Evolutionary conservation across 2,329 filamentous ascomycete genomes (phyloP).

Genomic region (Aspergillus novoparasiticus): DNA sequence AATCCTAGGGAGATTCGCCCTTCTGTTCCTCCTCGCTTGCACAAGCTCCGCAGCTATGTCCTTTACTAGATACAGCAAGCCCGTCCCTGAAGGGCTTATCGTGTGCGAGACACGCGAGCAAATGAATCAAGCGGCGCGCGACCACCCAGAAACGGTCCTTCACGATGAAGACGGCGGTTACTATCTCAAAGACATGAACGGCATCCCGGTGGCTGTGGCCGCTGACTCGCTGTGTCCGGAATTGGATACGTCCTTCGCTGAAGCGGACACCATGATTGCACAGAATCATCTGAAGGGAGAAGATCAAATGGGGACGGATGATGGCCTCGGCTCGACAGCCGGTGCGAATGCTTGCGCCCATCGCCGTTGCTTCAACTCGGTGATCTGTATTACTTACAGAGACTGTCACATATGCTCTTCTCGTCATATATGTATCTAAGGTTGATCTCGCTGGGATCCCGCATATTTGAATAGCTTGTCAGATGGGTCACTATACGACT

Average conservation of each 20-base stretch:
- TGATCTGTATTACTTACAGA: no score
- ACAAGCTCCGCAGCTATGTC: not conserved
- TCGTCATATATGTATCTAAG: no score
- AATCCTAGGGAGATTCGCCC: not conserved
- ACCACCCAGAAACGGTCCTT: constrained; percentile 2
- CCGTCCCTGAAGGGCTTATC: constrained; percentile 7
- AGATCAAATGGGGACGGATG: not conserved
- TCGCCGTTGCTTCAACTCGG: not conserved
- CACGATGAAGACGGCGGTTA: constrained; percentile 9
- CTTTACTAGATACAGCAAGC: constrained; percentile 22
- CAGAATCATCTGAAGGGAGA: not conserved
- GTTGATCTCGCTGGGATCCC: no score
- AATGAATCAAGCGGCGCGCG: not conserved
- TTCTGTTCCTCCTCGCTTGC: not conserved
- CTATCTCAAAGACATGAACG: constrained; percentile 7
- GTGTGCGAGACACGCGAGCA: constrained; percentile 9
- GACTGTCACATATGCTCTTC: no score
- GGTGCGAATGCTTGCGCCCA: not conserved
- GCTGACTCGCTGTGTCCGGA: not conserved
- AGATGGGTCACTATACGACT: no score
- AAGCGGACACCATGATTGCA: constrained; percentile 2
- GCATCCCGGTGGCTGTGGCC: not conserved
- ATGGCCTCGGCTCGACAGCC: not conserved
- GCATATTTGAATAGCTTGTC: no score
- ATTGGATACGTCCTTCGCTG: constrained; percentile 1